Evolutionary conservation across 331 rosid genomes (phyloP), one percentile per base, ranked within the genome.

Genomic region (Cydonia oblonga): DNA sequence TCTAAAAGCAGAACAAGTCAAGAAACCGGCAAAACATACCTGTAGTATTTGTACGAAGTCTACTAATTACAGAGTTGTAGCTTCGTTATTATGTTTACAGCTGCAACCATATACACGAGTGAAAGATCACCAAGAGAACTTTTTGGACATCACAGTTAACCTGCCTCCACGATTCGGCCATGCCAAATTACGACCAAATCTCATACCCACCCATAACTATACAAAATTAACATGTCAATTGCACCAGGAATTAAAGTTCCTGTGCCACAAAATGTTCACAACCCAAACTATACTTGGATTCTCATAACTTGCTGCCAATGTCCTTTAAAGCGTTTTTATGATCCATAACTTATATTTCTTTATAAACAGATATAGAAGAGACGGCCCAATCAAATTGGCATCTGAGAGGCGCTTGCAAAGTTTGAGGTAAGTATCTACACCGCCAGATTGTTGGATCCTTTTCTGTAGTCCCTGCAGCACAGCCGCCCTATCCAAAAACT

Each of bases 331-430:
- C 88, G 82, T 86, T 81, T 89, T 89, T 80, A 89, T 75, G 78
- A 89, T 83, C 98, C 98, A 93, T 58, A 93, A 88, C 78, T 87
- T 93, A 72, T 84, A 74, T 76, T 89, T 93, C 78, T 87, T 90
- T 68, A 88, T 84, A 73, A 87, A 87, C 84, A 93, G 76, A 84
- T 93, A 91, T 52, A 91, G 68, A 74, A 91, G 90, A 80, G 91
- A 85, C 15, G 98, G 95, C 68, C 88, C 97, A 26, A 93, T 81
- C 14, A 93, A 81, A 78, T 82, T 81, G 68, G 85, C 85, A 85
- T 91, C 96, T 26, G 90, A 86, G 35, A 93, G 91, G 77, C 79
- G 85, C 84, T 87, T 91, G 83, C 97, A 91, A 33, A 93, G 91
- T 74, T 81, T 86, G 76, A 90, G 81, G 76, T 91, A 93, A 49